phyloP scores from a whole-genome alignment of 805 yeast species.

The Yamadazyma laniorum region DNA sequence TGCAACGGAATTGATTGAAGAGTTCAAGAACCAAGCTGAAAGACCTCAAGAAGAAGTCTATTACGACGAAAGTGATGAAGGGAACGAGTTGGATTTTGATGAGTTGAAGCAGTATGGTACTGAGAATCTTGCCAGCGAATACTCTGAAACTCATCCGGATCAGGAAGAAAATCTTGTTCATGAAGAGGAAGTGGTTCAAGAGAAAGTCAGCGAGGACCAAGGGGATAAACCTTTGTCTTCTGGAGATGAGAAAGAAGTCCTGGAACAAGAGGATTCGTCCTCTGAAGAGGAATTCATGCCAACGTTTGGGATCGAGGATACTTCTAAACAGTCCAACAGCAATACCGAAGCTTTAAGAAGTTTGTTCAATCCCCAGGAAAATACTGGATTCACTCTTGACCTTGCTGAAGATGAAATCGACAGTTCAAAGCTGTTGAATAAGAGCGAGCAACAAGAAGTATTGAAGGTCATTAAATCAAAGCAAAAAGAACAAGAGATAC shows the following conservation, averaged over 20 bases:
- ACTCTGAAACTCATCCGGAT: constrained; percentile 15
- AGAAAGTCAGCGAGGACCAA: constrained; percentile 7
- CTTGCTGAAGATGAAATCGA: constrained; percentile 42
- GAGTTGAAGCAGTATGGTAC: constrained; percentile 19
- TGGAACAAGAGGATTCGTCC: not conserved
- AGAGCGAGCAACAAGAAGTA: constrained; percentile 22
- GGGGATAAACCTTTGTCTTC: too few relatives aligned
- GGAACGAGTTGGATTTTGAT: constrained; percentile 39
- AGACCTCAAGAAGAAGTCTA: constrained; percentile 29
- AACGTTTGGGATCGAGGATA: constrained; percentile 37
- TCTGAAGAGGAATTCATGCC: constrained; percentile 52
- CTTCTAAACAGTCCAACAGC: constrained; percentile 10
- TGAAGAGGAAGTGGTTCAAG: constrained; percentile 1
- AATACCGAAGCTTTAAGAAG: constrained; percentile 61
- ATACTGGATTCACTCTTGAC: constrained; percentile 40
- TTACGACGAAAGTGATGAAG: constrained; percentile 41
- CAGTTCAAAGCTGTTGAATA: constrained; percentile 19
- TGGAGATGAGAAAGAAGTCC: not conserved
- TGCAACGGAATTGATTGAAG: constrained; percentile 17
- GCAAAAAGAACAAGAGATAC: constrained; percentile 15
- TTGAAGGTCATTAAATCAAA: constrained; percentile 28
- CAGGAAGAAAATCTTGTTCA: constrained; percentile 14
- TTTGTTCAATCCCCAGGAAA: constrained; percentile 46
- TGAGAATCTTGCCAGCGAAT: constrained; percentile 21
- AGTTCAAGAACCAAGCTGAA: constrained; percentile 20